These are phyloP conservation scores for Solanum chaucha DNA, from an alignment of 257 asterid species.

Conservation along the genomic window DNA sequence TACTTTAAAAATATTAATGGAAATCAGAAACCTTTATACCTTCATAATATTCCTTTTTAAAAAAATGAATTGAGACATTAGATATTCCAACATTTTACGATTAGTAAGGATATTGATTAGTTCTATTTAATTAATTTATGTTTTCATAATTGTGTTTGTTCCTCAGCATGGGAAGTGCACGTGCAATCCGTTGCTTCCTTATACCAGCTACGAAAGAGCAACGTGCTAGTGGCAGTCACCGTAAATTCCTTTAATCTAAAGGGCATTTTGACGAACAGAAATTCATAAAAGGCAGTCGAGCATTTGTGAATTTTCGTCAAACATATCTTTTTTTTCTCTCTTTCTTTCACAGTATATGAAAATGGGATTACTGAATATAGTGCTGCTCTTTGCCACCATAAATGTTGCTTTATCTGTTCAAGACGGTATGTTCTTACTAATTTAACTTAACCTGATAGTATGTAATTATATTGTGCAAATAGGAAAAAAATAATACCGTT, in stretches of 20 bases:
- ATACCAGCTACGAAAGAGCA: neutral
- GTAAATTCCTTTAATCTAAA: conserved; percentile 5
- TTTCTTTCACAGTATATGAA: neutral
- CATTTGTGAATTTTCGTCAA: conserved; percentile 14
- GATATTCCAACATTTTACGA: too few relatives aligned
- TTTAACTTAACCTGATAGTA: neutral
- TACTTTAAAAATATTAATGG: too few relatives aligned
- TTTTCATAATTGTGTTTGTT: too few relatives aligned
- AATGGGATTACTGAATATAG: neutral
- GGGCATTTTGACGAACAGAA: conserved; percentile 9
- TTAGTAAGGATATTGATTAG: too few relatives aligned
- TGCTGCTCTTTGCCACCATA: conserved; percentile 18
- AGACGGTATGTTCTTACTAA: conserved; percentile 20
- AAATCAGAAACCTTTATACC: too few relatives aligned
- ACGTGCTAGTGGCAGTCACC: conserved; percentile 10
- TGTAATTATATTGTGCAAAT: neutral
- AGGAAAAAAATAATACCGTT: neutral
- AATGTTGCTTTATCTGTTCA: conserved; percentile 16
- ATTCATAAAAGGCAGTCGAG: conserved; percentile 29
- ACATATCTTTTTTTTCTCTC: neutral
- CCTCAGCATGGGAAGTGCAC: too few relatives aligned
- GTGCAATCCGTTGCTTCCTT: too few relatives aligned
- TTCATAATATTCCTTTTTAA: too few relatives aligned
- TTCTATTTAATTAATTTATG: too few relatives aligned
- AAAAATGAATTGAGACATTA: too few relatives aligned